These are phyloP conservation scores for Cladobotryum mycophilum DNA, from an alignment of 2,329 filamentous ascomycete genomes.

Conservation along the genomic window DNA sequence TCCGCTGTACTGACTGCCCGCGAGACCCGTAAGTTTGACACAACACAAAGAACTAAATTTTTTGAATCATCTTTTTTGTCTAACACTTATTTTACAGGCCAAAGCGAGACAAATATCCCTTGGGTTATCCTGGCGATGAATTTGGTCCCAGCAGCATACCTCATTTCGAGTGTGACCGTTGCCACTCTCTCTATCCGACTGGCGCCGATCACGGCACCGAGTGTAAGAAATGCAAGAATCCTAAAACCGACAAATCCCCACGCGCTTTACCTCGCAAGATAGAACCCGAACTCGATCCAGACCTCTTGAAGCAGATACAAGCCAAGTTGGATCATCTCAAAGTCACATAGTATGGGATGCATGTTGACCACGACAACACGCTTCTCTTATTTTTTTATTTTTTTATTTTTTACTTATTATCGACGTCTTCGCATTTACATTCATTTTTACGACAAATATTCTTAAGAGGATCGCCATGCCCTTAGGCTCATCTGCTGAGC, in stretches of 20 bases:
- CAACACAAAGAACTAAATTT: neutral
- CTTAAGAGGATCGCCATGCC: neutral
- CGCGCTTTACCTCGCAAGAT: conserved; percentile 54
- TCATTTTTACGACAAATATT: neutral
- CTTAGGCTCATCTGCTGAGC: neutral
- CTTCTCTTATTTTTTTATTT: neutral
- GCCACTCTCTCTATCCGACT: conserved; percentile 51
- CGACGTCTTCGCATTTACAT: neutral
- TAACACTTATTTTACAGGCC: conserved; percentile 34
- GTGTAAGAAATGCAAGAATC: conserved; percentile 56
- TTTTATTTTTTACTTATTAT: neutral
- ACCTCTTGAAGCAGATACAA: conserved; percentile 51
- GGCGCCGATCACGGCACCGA: conserved; percentile 43
- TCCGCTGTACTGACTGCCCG: conserved; percentile 73
- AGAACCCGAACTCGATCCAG: conserved; percentile 56
- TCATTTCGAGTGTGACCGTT: conserved; percentile 56
- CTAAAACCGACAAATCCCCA: conserved; percentile 53
- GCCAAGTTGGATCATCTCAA: conserved; percentile 44
- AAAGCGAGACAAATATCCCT: conserved; percentile 63
- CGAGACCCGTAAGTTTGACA: conserved; percentile 62
- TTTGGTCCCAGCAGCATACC: conserved; percentile 46
- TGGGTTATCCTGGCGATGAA: conserved; percentile 62
- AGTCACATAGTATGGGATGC: conserved; percentile 21
- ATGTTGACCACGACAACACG: neutral
- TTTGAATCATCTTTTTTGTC: neutral